phyloP scores from a whole-genome alignment of 768 basidiomycete species.

The Panaeolus cyanescens region DNA sequence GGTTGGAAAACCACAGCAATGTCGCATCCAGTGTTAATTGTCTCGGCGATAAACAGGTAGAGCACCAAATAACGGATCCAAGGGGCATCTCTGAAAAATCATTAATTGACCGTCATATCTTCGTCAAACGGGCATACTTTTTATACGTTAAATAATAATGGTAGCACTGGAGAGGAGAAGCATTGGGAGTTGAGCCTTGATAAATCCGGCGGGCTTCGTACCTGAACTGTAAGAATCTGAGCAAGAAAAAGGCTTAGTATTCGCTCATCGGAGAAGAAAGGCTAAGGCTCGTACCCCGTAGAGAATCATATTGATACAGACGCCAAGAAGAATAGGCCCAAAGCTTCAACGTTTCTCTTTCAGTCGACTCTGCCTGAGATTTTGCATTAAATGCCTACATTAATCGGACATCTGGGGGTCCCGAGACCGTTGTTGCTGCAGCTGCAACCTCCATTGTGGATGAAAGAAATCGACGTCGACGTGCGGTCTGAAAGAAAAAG shows the following conservation, averaged over 20 bases:
- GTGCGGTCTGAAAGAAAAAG: constrained; percentile 2
- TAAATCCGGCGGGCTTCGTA: not conserved
- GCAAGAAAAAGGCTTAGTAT: not conserved
- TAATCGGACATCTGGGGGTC: constrained; percentile 18
- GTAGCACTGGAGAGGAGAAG: constrained; percentile 22
- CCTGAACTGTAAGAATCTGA: constrained; percentile 39
- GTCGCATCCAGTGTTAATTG: constrained; percentile 44
- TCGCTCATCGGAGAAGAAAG: not conserved
- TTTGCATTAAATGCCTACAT: constrained; percentile 27
- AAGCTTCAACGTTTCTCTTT: constrained; percentile 27
- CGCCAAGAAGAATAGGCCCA: constrained; percentile 47
- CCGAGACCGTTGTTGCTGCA: not conserved
- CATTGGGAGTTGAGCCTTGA: not conserved
- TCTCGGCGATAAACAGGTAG: constrained; percentile 44
- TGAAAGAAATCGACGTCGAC: not conserved
- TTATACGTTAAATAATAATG: constrained; percentile 43
- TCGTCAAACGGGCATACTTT: constrained; percentile 24
- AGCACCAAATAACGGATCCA: constrained; percentile 41
- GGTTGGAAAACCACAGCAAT: constrained; percentile 50
- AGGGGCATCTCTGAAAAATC: constrained; percentile 34
- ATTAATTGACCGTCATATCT: not conserved
- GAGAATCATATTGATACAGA: constrained; percentile 44
- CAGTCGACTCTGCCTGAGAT: not conserved
- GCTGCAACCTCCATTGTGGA: constrained; percentile 2
- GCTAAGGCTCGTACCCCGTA: constrained; percentile 38